These are phyloP conservation scores for Cercospora sp. DNA, from an alignment of 2,329 filamentous ascomycete genomes.

Conservation along the genomic window DNA sequence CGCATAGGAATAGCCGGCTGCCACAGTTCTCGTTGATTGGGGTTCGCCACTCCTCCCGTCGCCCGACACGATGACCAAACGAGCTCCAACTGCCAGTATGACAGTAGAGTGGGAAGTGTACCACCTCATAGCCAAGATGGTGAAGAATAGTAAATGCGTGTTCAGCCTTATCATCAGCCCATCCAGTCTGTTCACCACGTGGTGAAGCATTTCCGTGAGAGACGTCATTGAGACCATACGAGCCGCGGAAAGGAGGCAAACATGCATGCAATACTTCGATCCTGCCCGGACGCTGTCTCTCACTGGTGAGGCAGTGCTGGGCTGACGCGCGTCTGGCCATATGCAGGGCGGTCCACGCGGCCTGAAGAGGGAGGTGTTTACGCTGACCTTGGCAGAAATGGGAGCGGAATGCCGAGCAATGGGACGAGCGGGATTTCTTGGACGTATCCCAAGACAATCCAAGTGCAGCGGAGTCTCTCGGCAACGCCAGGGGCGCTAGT, in stretches of 20 bases:
- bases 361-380: slow-evolving; percentile 2
- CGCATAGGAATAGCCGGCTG: neutral
- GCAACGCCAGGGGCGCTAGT: slow-evolving; percentile 9
- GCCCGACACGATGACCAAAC: neutral
- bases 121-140: neutral
- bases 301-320: slow-evolving; percentile 14
- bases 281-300: neutral
- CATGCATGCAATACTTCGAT: neutral
- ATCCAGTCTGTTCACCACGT: neutral
- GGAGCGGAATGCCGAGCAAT: slow-evolving; percentile 20
- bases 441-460: slow-evolving; percentile 10
- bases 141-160: neutral
- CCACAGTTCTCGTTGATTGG: neutral
- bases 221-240: neutral
- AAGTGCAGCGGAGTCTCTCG: slow-evolving; percentile 13
- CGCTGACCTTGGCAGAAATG: slow-evolving; percentile 10
- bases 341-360: neutral
- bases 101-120: neutral
- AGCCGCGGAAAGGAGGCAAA: neutral
- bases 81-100: neutral
- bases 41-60: neutral
- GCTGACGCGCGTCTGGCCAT: slow-evolving; percentile 15
- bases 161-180: neutral
- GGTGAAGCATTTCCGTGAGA: neutral
- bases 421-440: slow-evolving; percentile 19